Evolutionary conservation across 2,329 filamentous ascomycete genomes (phyloP).

Genomic region (Colletotrichum costaricense): DNA sequence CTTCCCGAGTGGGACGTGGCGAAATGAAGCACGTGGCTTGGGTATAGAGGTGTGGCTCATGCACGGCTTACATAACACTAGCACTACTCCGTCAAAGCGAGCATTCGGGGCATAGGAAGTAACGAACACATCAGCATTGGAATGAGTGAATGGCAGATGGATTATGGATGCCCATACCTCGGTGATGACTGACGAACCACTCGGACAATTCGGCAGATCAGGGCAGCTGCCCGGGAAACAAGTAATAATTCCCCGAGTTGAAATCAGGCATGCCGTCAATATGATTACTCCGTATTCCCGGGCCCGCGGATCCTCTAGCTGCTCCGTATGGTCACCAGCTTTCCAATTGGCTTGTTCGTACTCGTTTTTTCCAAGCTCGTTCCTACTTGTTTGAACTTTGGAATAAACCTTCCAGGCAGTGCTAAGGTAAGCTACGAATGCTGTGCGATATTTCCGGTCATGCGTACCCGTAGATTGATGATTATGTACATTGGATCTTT

Average conservation of each 20-base stretch:
- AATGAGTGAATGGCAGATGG: neutral
- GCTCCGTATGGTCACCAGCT: neutral
- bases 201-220: neutral
- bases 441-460: neutral
- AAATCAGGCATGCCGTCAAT: neutral
- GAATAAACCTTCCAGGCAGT: neutral
- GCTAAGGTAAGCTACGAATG: neutral
- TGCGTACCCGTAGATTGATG: neutral
- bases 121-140: too few relatives aligned
- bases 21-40: neutral
- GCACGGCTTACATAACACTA: neutral
- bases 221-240: neutral
- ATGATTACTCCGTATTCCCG: neutral
- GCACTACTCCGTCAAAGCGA: neutral
- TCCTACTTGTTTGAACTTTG: neutral
- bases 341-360: neutral
- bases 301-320: neutral
- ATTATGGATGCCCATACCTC: neutral
- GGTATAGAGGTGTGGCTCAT: neutral
- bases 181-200: neutral
- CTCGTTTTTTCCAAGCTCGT: neutral
- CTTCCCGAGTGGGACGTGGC: neutral
- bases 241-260: neutral
- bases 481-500: neutral
- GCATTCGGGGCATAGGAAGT: neutral